Conservation (phyloP, 305 asterid genomes). For the Fraxinus nigra region DNA sequence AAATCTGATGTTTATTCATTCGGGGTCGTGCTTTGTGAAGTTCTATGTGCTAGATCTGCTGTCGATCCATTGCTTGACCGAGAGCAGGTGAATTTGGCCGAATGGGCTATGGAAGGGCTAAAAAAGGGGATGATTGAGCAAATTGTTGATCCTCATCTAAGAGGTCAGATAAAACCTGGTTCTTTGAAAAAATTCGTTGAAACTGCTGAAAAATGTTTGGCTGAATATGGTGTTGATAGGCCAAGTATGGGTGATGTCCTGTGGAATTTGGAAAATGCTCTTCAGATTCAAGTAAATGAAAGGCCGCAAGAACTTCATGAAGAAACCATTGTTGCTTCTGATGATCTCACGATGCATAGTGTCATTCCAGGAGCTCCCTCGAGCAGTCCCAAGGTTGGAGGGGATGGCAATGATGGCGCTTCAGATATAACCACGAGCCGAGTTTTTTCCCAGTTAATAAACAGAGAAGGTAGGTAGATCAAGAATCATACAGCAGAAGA, state of each 20-base stretch:
- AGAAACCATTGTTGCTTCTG: neutral
- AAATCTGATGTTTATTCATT: constrained; percentile 6
- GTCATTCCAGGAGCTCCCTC: neutral
- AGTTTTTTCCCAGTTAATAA: constrained; percentile 14
- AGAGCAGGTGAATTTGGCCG: constrained; percentile 14
- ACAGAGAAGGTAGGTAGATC: neutral
- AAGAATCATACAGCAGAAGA: neutral
- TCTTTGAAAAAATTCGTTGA: constrained; percentile 1
- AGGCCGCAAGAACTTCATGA: neutral
- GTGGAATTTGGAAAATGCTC: constrained; percentile 21
- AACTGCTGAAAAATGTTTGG: constrained; percentile 17
- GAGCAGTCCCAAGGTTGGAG: neutral
- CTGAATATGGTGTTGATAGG: constrained; percentile 14
- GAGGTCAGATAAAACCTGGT: neutral
- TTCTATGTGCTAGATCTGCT: constrained; percentile 18
- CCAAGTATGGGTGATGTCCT: constrained; percentile 14
- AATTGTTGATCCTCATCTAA: constrained; percentile 11
- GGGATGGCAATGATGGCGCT: neutral
- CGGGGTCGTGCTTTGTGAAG: constrained; percentile 20
- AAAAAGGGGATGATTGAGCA: constrained; percentile 1
- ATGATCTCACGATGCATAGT: neutral
- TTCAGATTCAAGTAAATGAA: constrained; percentile 1
- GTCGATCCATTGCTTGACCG: constrained; percentile 7
- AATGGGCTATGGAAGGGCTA: constrained; percentile 1
- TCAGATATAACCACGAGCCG: constrained; percentile 1